These are phyloP conservation scores for Cystobasidiopsis lactophilus DNA, from an alignment of 768 basidiomycete species.

Conservation along the genomic window DNA sequence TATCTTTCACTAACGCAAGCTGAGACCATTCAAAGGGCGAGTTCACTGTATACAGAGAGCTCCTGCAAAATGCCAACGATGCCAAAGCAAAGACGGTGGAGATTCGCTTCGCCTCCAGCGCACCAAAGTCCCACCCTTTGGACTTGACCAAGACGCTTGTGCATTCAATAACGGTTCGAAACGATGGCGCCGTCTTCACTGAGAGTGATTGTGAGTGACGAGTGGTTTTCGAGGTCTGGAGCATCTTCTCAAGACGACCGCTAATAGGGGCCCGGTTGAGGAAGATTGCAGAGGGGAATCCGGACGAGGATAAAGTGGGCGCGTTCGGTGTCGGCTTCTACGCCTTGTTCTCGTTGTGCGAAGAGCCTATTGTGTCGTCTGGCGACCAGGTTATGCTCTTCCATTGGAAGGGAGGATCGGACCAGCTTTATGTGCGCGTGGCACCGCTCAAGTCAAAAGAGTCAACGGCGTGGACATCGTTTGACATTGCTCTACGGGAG, in stretches of 20 bases:
- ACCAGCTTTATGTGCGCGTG: slow-evolving; percentile 23
- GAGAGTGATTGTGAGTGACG: slow-evolving; percentile 30
- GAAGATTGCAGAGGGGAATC: slow-evolving; percentile 61
- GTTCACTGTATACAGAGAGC: slow-evolving; percentile 43
- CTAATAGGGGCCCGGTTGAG: slow-evolving; percentile 3
- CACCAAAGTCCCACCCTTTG: background rate
- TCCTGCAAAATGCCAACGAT: slow-evolving; percentile 91
- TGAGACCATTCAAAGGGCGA: too few species aligned
- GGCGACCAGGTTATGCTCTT: slow-evolving; percentile 76
- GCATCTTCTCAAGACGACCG: too few species aligned
- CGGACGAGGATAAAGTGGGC: slow-evolving; percentile 63
- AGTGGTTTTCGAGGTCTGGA: too few species aligned
- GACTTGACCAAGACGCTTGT: slow-evolving; percentile 32
- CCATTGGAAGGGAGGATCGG: slow-evolving; percentile 71
- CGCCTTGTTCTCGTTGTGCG: slow-evolving; percentile 21
- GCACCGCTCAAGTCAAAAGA: slow-evolving; percentile 9
- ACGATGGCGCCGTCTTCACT: slow-evolving; percentile 63
- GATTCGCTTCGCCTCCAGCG: slow-evolving; percentile 5
- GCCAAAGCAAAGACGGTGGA: slow-evolving; percentile 35
- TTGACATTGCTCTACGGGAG: slow-evolving; percentile 72
- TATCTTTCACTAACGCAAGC: too few species aligned
- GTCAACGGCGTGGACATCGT: slow-evolving; percentile 50
- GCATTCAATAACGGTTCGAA: slow-evolving; percentile 46
- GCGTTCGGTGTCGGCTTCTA: slow-evolving; percentile 28
- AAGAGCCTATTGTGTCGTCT: slow-evolving; percentile 28